Base-by-base conservation (phyloP, 352 stramenopile species). In the Globisporangium barbulae region DNA sequence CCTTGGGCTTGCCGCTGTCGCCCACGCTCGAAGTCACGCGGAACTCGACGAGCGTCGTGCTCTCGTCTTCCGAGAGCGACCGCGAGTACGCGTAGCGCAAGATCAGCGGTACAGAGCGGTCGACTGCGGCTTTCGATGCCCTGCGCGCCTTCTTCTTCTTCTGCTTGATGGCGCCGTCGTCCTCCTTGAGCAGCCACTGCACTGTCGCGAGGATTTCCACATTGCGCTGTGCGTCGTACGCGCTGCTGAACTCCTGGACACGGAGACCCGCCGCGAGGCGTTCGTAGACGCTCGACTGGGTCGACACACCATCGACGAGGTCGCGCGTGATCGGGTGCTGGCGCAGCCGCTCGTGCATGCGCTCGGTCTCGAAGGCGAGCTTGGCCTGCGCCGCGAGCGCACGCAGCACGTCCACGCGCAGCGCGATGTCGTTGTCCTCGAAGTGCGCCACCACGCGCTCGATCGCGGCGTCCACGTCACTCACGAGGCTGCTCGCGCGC, bases 361-460 rank as follows among this genome's bases (percentile, higher is more conserved):
- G 76, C 58, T 86, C 74, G 42, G 78, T 90, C 74, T 91, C 81
- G 62, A 88, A 89, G 21, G 78, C 75, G 45, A 91, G 72, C 59
- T 77, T 76, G 31, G 84, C 74, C 58, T 91, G 81, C 39, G 64
- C 68, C 35, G 76, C 78, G 41, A 93, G 69, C 8, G 73, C 73
- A 15, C 84, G 80, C 54, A 93, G 68, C 58, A 89, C 81, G 48
- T 93, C 84, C 22, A 89, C 58, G 19, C 84, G 81, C 64, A 93
- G 61, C 25, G 81, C 84, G 37, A 88, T 41, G 54, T 93, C 80
- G 55, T 75, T 81, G 30, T 83, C 74, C 49, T 93, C 84, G 47
- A 93, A 90, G 37, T 93, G 78, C 25, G 75, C 59, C 9, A 93
- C 80, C 35, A 91, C 73, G 52, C 81, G 81, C 76, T 92, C 83